A percentile compares a stretch with the other conserved stretches of the same genome.
Evolutionary conservation across 2,329 filamentous ascomycete species (phyloP).

Genomic region (Colletotrichum somersetense): DNA sequence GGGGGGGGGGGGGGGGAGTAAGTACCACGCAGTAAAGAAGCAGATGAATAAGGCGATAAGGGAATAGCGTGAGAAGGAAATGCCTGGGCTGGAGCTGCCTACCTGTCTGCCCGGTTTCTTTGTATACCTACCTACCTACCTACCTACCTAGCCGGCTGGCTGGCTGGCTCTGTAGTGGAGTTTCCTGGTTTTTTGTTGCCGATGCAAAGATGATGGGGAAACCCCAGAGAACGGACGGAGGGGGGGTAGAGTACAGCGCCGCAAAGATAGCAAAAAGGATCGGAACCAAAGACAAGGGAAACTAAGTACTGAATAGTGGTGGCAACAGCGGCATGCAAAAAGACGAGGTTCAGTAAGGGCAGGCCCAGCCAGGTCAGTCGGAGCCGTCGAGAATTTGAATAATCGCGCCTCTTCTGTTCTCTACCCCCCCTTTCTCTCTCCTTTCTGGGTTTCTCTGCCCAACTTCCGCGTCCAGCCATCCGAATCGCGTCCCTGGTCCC

Average conservation of each 20-base stretch:
- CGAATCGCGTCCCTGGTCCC: constrained; percentile 16
- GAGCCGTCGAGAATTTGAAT: constrained; percentile 2
- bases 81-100: not conserved
- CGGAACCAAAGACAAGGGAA: constrained; percentile 8
- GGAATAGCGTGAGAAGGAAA: not conserved
- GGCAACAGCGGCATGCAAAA: not conserved
- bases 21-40: not conserved
- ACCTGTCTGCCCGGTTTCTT: constrained; percentile 8
- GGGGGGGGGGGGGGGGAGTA: too few relatives aligned
- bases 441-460: not conserved
- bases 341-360: constrained; percentile 13
- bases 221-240: not conserved
- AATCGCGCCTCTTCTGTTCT: constrained; percentile 24
- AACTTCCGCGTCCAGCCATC: not conserved
- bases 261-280: constrained; percentile 22
- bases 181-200: constrained; percentile 20
- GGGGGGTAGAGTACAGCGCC: constrained; percentile 6
- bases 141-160: too few relatives aligned
- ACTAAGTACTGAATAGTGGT: constrained; percentile 8
- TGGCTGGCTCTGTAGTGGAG: not conserved
- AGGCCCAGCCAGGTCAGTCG: constrained; percentile 5
- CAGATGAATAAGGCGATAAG: not conserved
- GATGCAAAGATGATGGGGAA: constrained; percentile 21
- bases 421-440: not conserved
- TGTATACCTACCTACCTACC: not conserved